Base-by-base conservation (phyloP, 2,329 filamentous ascomycete species). In the Pestalotiopsis sp. region DNA sequence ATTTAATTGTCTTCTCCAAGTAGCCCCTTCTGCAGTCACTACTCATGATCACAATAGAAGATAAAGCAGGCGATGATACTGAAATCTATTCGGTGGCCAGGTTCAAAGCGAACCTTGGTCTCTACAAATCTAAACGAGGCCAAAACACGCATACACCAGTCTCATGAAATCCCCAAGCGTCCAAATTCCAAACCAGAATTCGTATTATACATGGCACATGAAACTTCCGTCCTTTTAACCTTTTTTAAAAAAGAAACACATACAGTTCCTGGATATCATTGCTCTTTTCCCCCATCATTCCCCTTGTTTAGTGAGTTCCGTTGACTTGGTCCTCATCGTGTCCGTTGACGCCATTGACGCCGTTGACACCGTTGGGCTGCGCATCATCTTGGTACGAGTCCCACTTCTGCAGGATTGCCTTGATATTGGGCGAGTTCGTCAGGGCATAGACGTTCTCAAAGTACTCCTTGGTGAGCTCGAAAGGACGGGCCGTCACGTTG, bases 391-490 rank as follows among this genome's bases (percentile, higher is more conserved):
- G 85, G 78, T 92, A 93, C 81, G 90, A 91, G 64, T 93, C 92
- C 92, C 92, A 94, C 85, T 98, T 97, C 73, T 94, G 93, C 80
- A 98, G 81, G 71, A 95, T 91, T 69, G 92, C 88, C 58, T 90
- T 92, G 77, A 95, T 94, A 82, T 91, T 88, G 73, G 89, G 89
- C 69, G 88, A 90, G 84, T 97, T 98, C 67, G 96, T 99, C 79
- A 99, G 84, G 76, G 90, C 90, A 85, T 98, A 98, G 64, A 99
- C 97, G 78, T 98, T 96, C 87, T 99, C 95, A 83, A 99, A 99
- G 85, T 99, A 99, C 85, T 98, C 96, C 88, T 95, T 97, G 67
- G 94, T 97, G 73, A 99, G 86, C 80, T 94, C 94, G 80, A 99
- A 99, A 17, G 96, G 96, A 83, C 91, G 91, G 69, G 96, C 96